phyloP scores from a whole-genome alignment of 2,329 filamentous ascomycete genomes.

The Whalleya microplaca region DNA sequence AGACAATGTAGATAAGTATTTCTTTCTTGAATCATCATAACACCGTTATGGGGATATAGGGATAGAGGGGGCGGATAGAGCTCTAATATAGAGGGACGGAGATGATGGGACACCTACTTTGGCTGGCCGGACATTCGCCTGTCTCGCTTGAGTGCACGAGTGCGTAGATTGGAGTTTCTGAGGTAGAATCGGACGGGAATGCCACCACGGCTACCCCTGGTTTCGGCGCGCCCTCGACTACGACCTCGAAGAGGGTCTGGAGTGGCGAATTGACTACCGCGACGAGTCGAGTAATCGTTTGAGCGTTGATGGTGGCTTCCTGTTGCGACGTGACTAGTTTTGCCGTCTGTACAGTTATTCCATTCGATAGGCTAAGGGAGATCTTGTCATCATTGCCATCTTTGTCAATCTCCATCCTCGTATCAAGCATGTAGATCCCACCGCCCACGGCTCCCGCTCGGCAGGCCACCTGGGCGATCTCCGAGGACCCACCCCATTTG shows the following conservation, averaged over 20 bases:
- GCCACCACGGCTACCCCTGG: constrained; percentile 75
- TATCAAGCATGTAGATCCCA: constrained; percentile 83
- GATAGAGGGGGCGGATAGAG: no score
- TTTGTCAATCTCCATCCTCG: constrained; percentile 56
- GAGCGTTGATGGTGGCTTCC: constrained; percentile 27
- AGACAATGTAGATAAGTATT: constrained; percentile 99
- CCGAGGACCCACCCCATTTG: constrained; percentile 89
- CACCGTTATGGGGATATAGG: no score
- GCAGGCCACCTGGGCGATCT: constrained; percentile 89
- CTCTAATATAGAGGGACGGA: constrained; percentile 22
- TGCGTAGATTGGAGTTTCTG: constrained; percentile 56
- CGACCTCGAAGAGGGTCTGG: constrained; percentile 66
- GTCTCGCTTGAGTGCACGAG: constrained; percentile 86
- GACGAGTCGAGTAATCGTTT: constrained; percentile 62
- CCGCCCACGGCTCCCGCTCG: constrained; percentile 90
- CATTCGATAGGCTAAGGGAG: constrained; percentile 59
- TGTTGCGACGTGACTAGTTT: constrained; percentile 53
- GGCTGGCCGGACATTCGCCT: constrained; percentile 83
- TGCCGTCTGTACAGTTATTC: constrained; percentile 58
- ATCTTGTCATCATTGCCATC: constrained; percentile 35
- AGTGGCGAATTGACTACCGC: constrained; percentile 71
- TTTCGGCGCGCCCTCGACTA: constrained; percentile 73
- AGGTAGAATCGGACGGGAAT: constrained; percentile 58
- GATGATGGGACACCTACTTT: constrained; percentile 76
- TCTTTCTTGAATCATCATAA: constrained; percentile 82